Evolutionary conservation across 345 rosid genomes (phyloP).

Genomic region (Acer campestre): DNA sequence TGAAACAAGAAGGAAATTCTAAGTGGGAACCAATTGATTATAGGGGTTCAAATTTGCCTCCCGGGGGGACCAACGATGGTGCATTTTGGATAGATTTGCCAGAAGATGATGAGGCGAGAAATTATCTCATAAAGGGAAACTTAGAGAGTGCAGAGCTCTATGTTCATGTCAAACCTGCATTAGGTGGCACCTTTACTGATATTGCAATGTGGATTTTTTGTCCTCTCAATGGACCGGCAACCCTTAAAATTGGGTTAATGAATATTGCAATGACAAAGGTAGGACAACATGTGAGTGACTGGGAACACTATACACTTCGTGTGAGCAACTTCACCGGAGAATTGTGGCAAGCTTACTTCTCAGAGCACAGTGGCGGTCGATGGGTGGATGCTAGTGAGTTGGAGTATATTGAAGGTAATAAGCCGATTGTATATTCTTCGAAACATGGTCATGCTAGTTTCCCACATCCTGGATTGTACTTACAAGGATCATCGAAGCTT

Average conservation of each 20-base stretch:
- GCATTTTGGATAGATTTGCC: slow-evolving; percentile 88
- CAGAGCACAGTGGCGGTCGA: slow-evolving; percentile 88
- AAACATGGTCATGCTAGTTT: slow-evolving; percentile 88
- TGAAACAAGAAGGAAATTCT: slow-evolving; percentile 47
- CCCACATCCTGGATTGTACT: slow-evolving; percentile 75
- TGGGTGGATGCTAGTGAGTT: slow-evolving; percentile 71
- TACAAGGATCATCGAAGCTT: slow-evolving; percentile 78
- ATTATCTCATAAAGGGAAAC: slow-evolving; percentile 54
- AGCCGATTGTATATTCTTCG: slow-evolving; percentile 72
- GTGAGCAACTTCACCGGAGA: slow-evolving; percentile 84
- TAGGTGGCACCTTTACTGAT: slow-evolving; percentile 92
- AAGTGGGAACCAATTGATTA: slow-evolving; percentile 52
- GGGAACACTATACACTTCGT: slow-evolving; percentile 93
- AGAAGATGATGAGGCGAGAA: slow-evolving; percentile 50
- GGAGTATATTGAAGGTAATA: slow-evolving; percentile 69
- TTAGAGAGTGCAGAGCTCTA: slow-evolving; percentile 78
- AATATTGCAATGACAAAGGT: slow-evolving; percentile 65
- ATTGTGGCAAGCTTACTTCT: slow-evolving; percentile 75
- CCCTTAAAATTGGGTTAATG: slow-evolving; percentile 75
- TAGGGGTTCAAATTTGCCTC: slow-evolving; percentile 68
- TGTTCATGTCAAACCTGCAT: slow-evolving; percentile 84
- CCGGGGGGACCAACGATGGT: slow-evolving; percentile 70
- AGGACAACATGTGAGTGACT: slow-evolving; percentile 85
- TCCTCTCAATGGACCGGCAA: slow-evolving; percentile 88
- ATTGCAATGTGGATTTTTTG: slow-evolving; percentile 91